Evolutionary conservation across 331 rosid genomes (phyloP).

Genomic region (Pyrus hybrid): DNA sequence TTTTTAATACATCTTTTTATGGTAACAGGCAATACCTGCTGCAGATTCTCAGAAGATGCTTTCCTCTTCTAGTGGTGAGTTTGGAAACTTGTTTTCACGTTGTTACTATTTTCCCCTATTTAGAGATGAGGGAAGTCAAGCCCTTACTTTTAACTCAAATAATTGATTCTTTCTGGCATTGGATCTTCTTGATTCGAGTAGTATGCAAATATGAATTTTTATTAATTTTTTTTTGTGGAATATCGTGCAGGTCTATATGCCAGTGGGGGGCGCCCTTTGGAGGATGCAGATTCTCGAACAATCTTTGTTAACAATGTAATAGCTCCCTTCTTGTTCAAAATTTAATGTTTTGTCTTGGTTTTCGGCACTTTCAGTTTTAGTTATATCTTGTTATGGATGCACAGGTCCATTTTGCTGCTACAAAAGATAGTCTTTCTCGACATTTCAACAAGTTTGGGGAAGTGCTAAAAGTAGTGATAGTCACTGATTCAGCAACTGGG

Average conservation of each 20-base stretch:
- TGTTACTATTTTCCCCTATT: not conserved
- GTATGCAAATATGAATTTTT: not conserved
- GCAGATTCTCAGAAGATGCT: slow-evolving; percentile 36
- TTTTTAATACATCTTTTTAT: slow-evolving; percentile 9
- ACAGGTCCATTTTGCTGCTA: slow-evolving; percentile 97
- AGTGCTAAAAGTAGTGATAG: slow-evolving; percentile 69
- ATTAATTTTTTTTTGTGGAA: not conserved
- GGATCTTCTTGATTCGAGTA: not conserved
- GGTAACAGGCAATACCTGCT: slow-evolving; percentile 37
- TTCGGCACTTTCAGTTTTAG: not conserved
- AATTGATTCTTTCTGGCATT: not conserved
- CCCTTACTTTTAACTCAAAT: not conserved
- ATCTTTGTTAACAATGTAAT: slow-evolving; percentile 84
- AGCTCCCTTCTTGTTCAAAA: slow-evolving; percentile 3
- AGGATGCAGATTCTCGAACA: slow-evolving; percentile 84
- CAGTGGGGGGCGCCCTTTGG: slow-evolving; percentile 53
- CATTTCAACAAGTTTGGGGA: slow-evolving; percentile 94
- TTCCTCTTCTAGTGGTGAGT: slow-evolving; percentile 36
- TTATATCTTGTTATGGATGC: not conserved
- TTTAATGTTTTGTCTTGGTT: not conserved
- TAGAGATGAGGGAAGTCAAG: not conserved
- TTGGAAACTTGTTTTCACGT: not conserved
- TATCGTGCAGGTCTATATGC: slow-evolving; percentile 42
- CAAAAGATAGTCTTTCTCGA: slow-evolving; percentile 84
- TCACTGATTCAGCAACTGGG: slow-evolving; percentile 79